Evolutionary conservation across 768 basidiomycete genomes (phyloP), one percentile per base, ranked within the genome.

Genomic region (Tulasnella calospora): DNA sequence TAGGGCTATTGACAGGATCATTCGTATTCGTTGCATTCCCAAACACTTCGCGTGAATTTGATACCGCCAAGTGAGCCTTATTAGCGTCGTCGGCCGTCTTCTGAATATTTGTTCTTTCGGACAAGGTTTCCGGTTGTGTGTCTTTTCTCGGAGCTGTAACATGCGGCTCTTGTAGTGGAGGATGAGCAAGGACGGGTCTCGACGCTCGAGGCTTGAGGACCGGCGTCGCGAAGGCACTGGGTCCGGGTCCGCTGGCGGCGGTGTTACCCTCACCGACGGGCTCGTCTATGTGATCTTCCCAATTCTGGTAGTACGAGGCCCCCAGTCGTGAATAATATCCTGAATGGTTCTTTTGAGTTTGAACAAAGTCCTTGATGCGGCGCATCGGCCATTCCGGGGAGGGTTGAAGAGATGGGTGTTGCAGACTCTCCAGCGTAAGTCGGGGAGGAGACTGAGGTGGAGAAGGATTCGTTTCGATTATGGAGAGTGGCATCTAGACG

Each of bases 151-250:
- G 19, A 33, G 13, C 46, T 27, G 3, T 6, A 19, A 23, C 1
- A 23, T 13, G 36, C 2, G 76, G 36, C 80, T 81, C 41, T 79
- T 79, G 57, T 69, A 44, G 41, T 27, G 61, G 61, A 33, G 27
- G 36, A 76, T 21, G 38, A 61, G 15, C 46, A 44, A 19, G 70
- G 73, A 33, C 72, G n/a, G 46, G 74, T 19, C 79, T 82, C n/a
- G 74, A 41, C 8, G 71, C 82, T 38, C 90, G 87, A 44, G 90
- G 85, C 80, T 87, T 88, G 47, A 91, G 84, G 41, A 90, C 83
- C 23, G 90, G 90, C 13, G 89, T 91, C 51, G 85, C 87, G 80
- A 90, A 88, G 5, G 86, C 87, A 21, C 74, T 44, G n/a, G 33
- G 61, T 67, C 33, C 33, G 6, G 51, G 27, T 33, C 61, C 23